Evolutionary conservation across 83 land plant species (phyloP).

Genomic region (Thuja plicata): DNA sequence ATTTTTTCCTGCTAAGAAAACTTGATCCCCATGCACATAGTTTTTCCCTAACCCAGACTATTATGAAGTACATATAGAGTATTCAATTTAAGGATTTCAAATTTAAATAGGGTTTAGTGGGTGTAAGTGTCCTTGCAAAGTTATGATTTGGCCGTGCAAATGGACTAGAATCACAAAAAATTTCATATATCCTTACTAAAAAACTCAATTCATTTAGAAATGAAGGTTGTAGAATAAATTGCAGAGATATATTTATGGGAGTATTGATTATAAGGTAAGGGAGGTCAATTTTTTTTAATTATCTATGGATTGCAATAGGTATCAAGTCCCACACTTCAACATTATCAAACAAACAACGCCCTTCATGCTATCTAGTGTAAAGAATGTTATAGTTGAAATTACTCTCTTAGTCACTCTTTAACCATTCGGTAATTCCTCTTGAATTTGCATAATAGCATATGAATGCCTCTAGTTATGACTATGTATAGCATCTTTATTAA

Average conservation of each 20-base stretch:
- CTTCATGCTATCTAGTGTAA: too few relatives aligned
- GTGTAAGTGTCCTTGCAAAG: background rate
- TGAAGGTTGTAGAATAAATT: background rate
- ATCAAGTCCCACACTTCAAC: too few relatives aligned
- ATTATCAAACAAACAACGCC: background rate
- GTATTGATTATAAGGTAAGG: background rate
- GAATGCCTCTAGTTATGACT: too few relatives aligned
- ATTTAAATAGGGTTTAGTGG: background rate
- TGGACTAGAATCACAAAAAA: background rate
- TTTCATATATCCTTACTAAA: background rate
- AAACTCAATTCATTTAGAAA: background rate
- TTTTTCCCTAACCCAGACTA: background rate
- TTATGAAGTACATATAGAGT: background rate
- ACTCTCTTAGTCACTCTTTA: too few relatives aligned
- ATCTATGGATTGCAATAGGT: background rate
- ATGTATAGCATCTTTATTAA: too few relatives aligned
- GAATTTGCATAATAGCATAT: too few relatives aligned
- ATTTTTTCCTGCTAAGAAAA: background rate
- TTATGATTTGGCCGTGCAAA: background rate
- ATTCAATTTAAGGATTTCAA: background rate
- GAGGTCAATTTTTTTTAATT: background rate
- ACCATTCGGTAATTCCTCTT: too few relatives aligned
- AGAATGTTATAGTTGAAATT: too few relatives aligned
- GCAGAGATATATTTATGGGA: background rate
- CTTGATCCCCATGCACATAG: background rate